Evolutionary conservation across 2,329 filamentous ascomycete species (phyloP).

Genomic region (Lecanicillium sp.): DNA sequence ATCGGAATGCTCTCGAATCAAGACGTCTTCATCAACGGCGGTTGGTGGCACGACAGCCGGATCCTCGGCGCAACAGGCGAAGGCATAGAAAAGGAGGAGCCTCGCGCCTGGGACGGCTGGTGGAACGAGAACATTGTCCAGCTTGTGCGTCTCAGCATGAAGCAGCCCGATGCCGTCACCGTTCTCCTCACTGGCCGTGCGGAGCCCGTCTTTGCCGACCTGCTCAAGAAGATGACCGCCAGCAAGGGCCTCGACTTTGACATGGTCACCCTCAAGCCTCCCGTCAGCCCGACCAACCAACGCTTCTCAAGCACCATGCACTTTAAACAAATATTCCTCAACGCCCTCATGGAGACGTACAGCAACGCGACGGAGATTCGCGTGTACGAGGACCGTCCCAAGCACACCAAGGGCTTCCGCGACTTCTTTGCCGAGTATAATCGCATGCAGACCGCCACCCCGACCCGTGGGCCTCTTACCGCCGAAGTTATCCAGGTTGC

Average conservation of each 20-base stretch:
- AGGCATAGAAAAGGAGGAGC: constrained; percentile 74
- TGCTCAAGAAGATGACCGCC: constrained; percentile 72
- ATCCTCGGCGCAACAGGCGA: constrained; percentile 83
- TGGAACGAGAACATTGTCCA: constrained; percentile 91
- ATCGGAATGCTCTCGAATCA: constrained; percentile 70
- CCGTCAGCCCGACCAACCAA: constrained; percentile 71
- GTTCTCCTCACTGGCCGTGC: constrained; percentile 83
- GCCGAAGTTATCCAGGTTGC: constrained; percentile 82
- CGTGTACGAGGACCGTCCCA: constrained; percentile 60
- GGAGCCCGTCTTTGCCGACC: constrained; percentile 66
- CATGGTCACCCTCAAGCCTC: constrained; percentile 80
- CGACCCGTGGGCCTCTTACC: constrained; percentile 55
- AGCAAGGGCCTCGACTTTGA: constrained; percentile 81
- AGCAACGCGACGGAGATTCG: constrained; percentile 72
- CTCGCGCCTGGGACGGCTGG: constrained; percentile 80
- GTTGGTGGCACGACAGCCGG: constrained; percentile 93
- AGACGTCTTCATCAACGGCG: constrained; percentile 72
- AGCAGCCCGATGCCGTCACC: constrained; percentile 76
- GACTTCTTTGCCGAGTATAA: constrained; percentile 80
- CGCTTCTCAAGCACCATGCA: constrained; percentile 75
- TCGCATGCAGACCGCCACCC: constrained; percentile 37
- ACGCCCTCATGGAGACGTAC: constrained; percentile 80
- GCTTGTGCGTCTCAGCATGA: constrained; percentile 71
- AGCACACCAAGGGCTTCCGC: constrained; percentile 72
- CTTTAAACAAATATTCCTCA: constrained; percentile 85